Evolutionary conservation across 495 filamentous ascomycete species (phyloP).

Genomic region (Cercophora newfieldiana): DNA sequence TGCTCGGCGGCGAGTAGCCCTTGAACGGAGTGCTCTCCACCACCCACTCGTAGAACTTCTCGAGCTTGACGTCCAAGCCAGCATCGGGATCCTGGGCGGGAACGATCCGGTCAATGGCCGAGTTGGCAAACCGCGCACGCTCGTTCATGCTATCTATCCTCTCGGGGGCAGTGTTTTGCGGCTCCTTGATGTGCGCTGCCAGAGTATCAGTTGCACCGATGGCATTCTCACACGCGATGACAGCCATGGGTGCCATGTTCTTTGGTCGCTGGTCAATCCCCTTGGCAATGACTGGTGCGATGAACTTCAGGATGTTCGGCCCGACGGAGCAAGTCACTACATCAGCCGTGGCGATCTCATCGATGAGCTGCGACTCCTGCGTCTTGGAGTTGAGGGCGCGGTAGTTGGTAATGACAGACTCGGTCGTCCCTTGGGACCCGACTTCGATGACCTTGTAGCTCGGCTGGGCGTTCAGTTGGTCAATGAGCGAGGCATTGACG

Average conservation of each 20-base stretch:
- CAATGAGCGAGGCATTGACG: conserved; percentile 79
- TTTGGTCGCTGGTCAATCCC: conserved; percentile 73
- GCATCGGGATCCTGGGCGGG: conserved; percentile 76
- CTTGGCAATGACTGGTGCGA: conserved; percentile 90
- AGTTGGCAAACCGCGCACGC: conserved; percentile 86
- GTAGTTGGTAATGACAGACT: conserved; percentile 86
- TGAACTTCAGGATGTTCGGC: conserved; percentile 92
- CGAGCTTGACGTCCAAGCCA: conserved; percentile 88
- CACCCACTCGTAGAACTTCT: conserved; percentile 98
- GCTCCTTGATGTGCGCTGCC: conserved; percentile 74
- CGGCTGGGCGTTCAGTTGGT: conserved; percentile 66
- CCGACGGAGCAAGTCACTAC: conserved; percentile 96
- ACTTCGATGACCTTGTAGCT: conserved; percentile 93
- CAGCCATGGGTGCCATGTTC: conserved; percentile 70
- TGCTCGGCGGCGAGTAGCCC: conserved; percentile 53
- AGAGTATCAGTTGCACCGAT: conserved; percentile 88
- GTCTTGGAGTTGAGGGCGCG: conserved; percentile 92
- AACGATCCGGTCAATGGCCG: conserved; percentile 96
- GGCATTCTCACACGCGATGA: conserved; percentile 97
- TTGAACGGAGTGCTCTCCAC: conserved; percentile 83
- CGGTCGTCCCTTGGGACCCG: conserved; percentile 77
- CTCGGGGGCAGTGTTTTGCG: conserved; percentile 60
- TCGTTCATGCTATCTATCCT: conserved; percentile 60
- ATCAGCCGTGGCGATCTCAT: conserved; percentile 84
- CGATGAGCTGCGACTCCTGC: conserved; percentile 72